Conservation (phyloP, 2,329 filamentous ascomycete genomes). For the Alternaria metachromatica region DNA sequence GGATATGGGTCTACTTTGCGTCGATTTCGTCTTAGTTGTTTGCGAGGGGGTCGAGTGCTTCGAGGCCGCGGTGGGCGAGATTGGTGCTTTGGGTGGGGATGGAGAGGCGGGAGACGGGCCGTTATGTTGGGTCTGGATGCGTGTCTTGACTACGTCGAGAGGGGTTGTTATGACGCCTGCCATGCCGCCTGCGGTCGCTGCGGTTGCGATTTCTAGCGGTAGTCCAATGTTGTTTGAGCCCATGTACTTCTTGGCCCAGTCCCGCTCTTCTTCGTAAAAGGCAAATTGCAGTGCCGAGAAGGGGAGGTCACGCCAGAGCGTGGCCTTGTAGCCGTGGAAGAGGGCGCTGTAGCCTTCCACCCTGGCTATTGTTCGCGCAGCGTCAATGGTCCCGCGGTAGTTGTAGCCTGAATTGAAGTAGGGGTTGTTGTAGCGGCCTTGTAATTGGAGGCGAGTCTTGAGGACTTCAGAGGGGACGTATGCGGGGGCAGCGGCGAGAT, state of each 20-base stretch:
- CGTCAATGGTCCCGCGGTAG: conserved; percentile 85
- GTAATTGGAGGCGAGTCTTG: conserved; percentile 94
- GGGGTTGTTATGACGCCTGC: conserved; percentile 95
- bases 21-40: conserved; percentile 30
- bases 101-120: conserved; percentile 28
- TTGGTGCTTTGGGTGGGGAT: conserved; percentile 17
- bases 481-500: conserved; percentile 87
- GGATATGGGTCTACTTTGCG: conserved; percentile 74
- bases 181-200: conserved; percentile 86
- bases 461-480: conserved; percentile 98
- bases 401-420: conserved; percentile 95
- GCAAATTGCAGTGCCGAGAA: conserved; percentile 97
- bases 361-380: conserved; percentile 81
- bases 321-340: conserved; percentile 97
- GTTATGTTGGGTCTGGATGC: conserved; percentile 90
- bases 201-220: conserved; percentile 84
- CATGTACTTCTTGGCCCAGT: conserved; percentile 78
- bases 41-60: conserved; percentile 41
- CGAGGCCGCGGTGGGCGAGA: conserved; percentile 29
- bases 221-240: conserved; percentile 84
- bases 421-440: conserved; percentile 94
- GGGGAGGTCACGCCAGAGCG: conserved; percentile 89
- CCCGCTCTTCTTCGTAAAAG: conserved; percentile 95
- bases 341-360: conserved; percentile 84
- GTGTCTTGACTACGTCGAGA: conserved; percentile 95